Percentiles rank a stretch among this genome's conserved stretches.
These are phyloP conservation scores for Saturnispora zaruensis DNA, from an alignment of 805 yeast genomes.

Conservation along the genomic window DNA sequence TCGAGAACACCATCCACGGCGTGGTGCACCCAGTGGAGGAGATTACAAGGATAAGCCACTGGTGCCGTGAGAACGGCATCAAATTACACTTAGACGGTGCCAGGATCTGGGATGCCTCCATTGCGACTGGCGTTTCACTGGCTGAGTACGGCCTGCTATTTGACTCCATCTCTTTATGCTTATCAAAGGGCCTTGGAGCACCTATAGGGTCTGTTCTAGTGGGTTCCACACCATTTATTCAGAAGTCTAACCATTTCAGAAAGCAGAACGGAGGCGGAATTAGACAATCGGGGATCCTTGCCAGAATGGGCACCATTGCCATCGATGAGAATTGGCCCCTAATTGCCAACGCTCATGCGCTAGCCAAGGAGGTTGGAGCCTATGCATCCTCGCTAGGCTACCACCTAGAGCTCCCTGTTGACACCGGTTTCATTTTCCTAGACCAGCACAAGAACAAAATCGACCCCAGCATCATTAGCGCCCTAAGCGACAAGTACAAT, in stretches of 20 bases:
- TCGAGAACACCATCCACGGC: constrained; percentile 88
- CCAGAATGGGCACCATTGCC: constrained; percentile 72
- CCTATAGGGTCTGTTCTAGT: constrained; percentile 88
- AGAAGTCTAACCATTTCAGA: constrained; percentile 73
- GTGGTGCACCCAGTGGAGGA: constrained; percentile 74
- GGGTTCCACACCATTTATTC: constrained; percentile 50
- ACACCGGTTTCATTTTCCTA: constrained; percentile 76
- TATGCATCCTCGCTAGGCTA: constrained; percentile 47
- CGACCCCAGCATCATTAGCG: constrained; percentile 35
- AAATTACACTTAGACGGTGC: constrained; percentile 88
- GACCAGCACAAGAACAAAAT: constrained; percentile 48
- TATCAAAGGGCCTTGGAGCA: constrained; percentile 87
- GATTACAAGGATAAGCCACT: constrained; percentile 56
- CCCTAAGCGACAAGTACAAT: constrained; percentile 43
- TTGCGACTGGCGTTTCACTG: constrained; percentile 60
- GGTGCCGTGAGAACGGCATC: constrained; percentile 53
- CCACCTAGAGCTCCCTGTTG: constrained; percentile 59
- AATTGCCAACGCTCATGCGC: constrained; percentile 39
- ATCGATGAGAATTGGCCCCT: constrained; percentile 62
- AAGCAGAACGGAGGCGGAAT: constrained; percentile 94
- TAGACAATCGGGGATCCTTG: constrained; percentile 76
- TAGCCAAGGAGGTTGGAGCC: constrained; percentile 41
- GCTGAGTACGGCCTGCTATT: constrained; percentile 65
- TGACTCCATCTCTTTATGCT: constrained; percentile 83
- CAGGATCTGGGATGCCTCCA: constrained; percentile 81